Conservation (phyloP, 805 yeast species). For the Saccharomycopsis babjevae region DNA sequence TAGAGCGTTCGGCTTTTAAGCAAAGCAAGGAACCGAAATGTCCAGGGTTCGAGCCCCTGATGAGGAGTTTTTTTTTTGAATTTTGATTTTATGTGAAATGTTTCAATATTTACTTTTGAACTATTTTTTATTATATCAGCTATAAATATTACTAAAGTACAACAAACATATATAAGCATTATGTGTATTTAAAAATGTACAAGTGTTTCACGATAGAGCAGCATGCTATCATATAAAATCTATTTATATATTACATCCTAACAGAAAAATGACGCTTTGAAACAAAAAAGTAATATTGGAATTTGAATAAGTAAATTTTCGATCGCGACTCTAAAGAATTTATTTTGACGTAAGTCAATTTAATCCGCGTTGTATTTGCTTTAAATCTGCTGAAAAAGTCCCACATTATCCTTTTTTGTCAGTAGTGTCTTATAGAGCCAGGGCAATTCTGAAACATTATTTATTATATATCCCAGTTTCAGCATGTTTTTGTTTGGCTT, state of each 20-base stretch:
- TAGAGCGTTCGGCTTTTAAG: conserved; percentile 57
- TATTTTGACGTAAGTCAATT: no score
- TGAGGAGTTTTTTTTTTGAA: conserved; percentile 17
- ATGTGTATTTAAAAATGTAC: not conserved
- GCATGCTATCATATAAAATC: not conserved
- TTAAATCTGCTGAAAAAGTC: no score
- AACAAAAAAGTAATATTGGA: no score
- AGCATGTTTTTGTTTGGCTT: not conserved
- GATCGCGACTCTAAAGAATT: no score
- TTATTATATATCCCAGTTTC: no score
- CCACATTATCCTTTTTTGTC: no score
- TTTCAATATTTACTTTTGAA: not conserved
- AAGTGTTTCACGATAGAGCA: not conserved
- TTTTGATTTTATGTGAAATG: not conserved
- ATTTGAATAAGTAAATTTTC: no score
- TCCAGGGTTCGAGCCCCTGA: conserved; percentile 43
- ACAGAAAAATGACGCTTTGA: not conserved
- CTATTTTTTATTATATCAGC: not conserved
- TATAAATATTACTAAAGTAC: not conserved
- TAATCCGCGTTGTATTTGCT: no score
- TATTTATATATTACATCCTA: not conserved
- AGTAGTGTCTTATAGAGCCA: no score
- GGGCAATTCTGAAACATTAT: no score
- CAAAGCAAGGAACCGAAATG: conserved; percentile 29
- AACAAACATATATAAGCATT: not conserved